Conservation (phyloP, 306 rosid genomes). For the Gleditsia sinensis region DNA sequence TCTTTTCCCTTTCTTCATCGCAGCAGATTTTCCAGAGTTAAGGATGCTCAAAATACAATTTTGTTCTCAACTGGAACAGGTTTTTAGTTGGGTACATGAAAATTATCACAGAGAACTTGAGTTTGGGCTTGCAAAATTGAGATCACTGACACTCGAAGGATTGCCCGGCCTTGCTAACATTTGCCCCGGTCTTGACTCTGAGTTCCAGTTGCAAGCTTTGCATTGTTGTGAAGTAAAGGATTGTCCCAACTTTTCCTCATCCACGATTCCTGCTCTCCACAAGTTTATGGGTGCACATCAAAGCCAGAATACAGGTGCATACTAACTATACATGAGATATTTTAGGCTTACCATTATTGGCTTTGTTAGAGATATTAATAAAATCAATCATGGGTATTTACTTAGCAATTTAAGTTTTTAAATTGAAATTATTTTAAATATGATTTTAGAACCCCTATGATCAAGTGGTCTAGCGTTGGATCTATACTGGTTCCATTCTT, state of each 20-base stretch:
- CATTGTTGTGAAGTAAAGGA: not conserved
- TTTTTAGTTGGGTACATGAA: not conserved
- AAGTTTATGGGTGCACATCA: not conserved
- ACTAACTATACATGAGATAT: too few relatives aligned
- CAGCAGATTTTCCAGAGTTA: not conserved
- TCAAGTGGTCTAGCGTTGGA: too few relatives aligned
- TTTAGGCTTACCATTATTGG: too few relatives aligned
- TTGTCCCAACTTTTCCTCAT: not conserved
- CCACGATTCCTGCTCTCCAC: not conserved
- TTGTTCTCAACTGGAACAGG: not conserved
- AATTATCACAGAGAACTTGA: not conserved
- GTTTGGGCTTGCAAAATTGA: not conserved
- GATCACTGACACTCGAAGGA: not conserved
- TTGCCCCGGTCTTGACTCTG: not conserved
- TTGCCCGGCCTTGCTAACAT: not conserved
- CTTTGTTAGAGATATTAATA: too few relatives aligned
- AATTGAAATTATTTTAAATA: too few relatives aligned
- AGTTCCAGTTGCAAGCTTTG: not conserved
- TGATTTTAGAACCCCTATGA: too few relatives aligned
- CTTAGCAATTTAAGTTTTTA: too few relatives aligned
- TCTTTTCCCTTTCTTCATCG: not conserved
- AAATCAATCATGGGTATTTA: too few relatives aligned
- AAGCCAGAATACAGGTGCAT: too few relatives aligned
- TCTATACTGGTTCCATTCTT: too few relatives aligned
- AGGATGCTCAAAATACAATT: rapidly evolving